Conservation (phyloP, 1,284 basidiomycete genomes). For the Athelia psychrophila region DNA sequence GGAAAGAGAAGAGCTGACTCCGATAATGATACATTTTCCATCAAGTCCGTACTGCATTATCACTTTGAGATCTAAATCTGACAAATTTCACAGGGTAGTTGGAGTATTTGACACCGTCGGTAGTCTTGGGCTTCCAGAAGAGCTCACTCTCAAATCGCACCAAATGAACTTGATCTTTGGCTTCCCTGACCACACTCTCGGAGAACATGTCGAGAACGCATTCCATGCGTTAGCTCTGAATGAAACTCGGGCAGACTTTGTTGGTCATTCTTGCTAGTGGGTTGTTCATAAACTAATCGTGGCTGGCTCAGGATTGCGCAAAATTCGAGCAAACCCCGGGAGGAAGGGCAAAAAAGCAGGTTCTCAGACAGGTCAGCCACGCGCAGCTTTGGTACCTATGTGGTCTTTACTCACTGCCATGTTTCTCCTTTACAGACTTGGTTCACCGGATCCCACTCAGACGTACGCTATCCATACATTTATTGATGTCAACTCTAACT, state of each 20-base stretch:
- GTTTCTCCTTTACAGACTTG: constrained; percentile 54
- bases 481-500: neutral
- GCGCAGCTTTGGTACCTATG: neutral
- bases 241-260: constrained; percentile 64
- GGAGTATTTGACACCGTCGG: constrained; percentile 77
- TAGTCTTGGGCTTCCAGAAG: constrained; percentile 63
- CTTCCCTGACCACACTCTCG: constrained; percentile 55
- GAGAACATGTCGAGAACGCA: constrained; percentile 59
- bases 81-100: constrained; percentile 44
- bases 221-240: constrained; percentile 69
- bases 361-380: constrained; percentile 53
- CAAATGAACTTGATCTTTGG: constrained; percentile 53
- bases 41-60: constrained; percentile 47
- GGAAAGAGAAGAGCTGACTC: constrained; percentile 50
- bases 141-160: constrained; percentile 41
- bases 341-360: constrained; percentile 51
- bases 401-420: constrained; percentile 6
- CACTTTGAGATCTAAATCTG: constrained; percentile 1
- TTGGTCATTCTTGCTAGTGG: constrained; percentile 29
- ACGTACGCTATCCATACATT: constrained; percentile 36
- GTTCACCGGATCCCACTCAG: constrained; percentile 66
- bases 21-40: constrained; percentile 45
- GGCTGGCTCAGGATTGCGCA: constrained; percentile 46
- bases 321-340: constrained; percentile 58
- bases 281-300: neutral